Base-by-base conservation (phyloP, 805 yeast genomes). In the Debaryomyces maramus region DNA sequence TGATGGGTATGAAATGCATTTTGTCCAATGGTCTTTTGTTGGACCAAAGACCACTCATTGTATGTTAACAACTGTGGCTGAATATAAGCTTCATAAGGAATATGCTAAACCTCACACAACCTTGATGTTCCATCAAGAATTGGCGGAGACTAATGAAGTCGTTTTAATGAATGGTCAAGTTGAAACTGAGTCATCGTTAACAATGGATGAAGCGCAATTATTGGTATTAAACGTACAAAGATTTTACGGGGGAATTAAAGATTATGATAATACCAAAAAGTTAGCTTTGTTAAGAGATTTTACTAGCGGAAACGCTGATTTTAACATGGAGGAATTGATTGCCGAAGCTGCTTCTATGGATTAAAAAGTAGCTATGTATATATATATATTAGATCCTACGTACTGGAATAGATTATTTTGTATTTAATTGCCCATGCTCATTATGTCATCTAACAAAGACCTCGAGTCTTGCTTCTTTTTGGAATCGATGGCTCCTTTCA, bases 51-150 rank as follows among this genome's bases (percentile, higher is more conserved):
- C 97, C 2, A 72, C 87, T 1, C 97, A 93, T 65, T 88, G 95
- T 57, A 75, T 93, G 76, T 72, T 93, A 52, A 93, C 99, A 2
- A 81, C 97, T 0, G 73, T 93, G 47, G 90, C 93, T 1, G 98
- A 93, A 63, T 93, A 80, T 64, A 89, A 91, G 61, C 73, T 89
- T 20, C 97, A 91, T 56, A 80, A 78, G 40, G 97, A 91, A 57
- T 93, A 73, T 62, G 96, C 99, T 7, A 83, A 88, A 57, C 98
- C 99, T 1, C 98, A 93, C 61, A 88, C 97, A 0, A 87, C 96
- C 0, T 70, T 93, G 46, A 79, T 81, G 62, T 85, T 91, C 71
- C 97, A 91, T 65, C 79, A 83, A 32, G 97, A 93, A 40, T 65
- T 91, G 36, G 67, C 65, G 4, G 62, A 71, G 0, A 72, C 73